phyloP scores from a whole-genome alignment of 768 basidiomycete species.

The Dendrothele bispora region DNA sequence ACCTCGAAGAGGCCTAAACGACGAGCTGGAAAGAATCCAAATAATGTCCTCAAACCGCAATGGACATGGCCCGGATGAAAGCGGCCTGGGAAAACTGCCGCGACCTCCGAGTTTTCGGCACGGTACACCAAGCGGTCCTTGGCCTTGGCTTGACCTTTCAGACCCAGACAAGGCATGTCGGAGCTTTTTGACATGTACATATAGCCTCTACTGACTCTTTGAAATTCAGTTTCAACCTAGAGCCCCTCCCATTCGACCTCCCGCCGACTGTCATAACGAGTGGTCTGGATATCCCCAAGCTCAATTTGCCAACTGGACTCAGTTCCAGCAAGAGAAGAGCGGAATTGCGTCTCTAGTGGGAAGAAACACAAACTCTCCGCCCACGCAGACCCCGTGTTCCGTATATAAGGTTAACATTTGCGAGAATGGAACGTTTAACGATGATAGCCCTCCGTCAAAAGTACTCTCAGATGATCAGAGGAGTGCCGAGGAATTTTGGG shows the following conservation, averaged over 20 bases:
- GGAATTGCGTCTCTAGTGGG: slow-evolving; percentile 23
- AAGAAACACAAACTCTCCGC: background rate
- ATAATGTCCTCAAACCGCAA: too few species aligned
- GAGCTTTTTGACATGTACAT: background rate
- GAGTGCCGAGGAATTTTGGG: slow-evolving; percentile 22
- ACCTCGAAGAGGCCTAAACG: too few species aligned
- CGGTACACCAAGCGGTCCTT: slow-evolving; percentile 38
- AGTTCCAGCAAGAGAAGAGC: slow-evolving; percentile 31
- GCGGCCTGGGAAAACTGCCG: too few species aligned
- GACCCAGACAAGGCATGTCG: slow-evolving; percentile 3
- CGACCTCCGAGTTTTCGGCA: slow-evolving; percentile 29
- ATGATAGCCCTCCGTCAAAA: too few species aligned
- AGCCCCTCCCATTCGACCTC: background rate
- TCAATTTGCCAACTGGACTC: slow-evolving; percentile 42
- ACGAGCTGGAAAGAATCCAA: too few species aligned
- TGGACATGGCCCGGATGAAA: too few species aligned
- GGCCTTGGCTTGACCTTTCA: slow-evolving; percentile 42
- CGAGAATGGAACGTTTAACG: slow-evolving; percentile 10
- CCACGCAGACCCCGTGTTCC: background rate
- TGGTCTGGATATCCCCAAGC: slow-evolving; percentile 40
- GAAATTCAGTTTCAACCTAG: slow-evolving; percentile 5
- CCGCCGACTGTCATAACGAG: background rate
- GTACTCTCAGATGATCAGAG: too few species aligned
- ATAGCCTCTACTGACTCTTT: too few species aligned
- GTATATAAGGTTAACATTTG: slow-evolving; percentile 14